phyloP scores from a whole-genome alignment of 176 grass and related monocot species.

The Alloteropsis semialata region DNA sequence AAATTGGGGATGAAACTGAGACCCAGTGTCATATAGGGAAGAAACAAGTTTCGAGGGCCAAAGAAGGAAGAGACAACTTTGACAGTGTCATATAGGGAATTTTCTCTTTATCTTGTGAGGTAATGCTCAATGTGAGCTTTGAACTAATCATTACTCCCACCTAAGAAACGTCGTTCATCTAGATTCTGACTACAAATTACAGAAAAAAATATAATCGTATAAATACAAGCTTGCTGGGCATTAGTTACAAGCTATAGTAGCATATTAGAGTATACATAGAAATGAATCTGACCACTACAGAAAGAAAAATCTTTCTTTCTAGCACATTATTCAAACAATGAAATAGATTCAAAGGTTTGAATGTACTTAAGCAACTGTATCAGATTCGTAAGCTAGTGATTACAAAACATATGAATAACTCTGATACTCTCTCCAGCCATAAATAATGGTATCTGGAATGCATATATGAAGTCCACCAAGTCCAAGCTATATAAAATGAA shows the following conservation, averaged over 20 bases:
- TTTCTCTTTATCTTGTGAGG: neutral
- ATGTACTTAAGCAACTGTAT: neutral
- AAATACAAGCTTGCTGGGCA: neutral
- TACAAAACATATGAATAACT: neutral
- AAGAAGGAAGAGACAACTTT: too few species aligned
- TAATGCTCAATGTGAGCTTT: neutral
- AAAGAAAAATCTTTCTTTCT: neutral
- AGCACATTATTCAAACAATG: neutral
- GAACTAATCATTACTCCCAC: neutral
- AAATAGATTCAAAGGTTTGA: neutral
- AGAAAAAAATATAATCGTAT: neutral
- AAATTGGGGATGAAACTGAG: too few species aligned
- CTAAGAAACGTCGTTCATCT: neutral
- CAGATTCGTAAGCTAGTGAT: neutral
- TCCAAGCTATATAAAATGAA: too few species aligned
- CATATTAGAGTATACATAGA: neutral
- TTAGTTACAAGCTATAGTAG: neutral
- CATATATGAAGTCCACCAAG: too few species aligned
- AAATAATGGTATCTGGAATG: neutral
- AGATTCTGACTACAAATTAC: neutral
- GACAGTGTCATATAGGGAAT: too few species aligned
- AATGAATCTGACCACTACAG: neutral
- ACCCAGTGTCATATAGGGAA: too few species aligned
- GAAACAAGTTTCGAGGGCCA: too few species aligned
- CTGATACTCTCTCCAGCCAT: neutral